These are phyloP conservation scores for Paramyrothecium roridum DNA, from an alignment of 2,329 filamentous ascomycete genomes.

Conservation along the genomic window DNA sequence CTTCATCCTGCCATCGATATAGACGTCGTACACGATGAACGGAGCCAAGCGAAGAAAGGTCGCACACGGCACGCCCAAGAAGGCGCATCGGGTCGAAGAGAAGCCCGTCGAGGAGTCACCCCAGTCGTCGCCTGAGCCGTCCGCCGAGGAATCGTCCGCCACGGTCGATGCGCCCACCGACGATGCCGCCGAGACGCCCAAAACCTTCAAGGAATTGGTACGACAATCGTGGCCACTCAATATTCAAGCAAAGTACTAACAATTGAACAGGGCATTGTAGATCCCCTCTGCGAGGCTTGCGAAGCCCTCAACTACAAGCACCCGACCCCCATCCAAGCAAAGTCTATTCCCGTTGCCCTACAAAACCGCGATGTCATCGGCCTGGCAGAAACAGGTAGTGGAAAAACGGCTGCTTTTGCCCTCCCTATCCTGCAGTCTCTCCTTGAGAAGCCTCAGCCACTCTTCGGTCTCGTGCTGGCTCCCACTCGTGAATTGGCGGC, in stretches of 20 bases:
- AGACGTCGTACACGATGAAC: constrained; percentile 22
- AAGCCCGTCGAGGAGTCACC: constrained; percentile 7
- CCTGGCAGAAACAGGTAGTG: constrained; percentile 89
- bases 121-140: constrained; percentile 12
- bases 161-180: constrained; percentile 29
- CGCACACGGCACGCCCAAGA: constrained; percentile 22
- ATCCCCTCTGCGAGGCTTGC: constrained; percentile 87
- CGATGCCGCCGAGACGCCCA: constrained; percentile 32
- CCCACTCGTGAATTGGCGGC: constrained; percentile 91
- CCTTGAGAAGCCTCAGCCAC: constrained; percentile 79
- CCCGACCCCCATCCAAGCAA: constrained; percentile 84
- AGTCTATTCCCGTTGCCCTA: constrained; percentile 79
- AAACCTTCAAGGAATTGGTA: constrained; percentile 66
- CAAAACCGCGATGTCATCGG: constrained; percentile 85
- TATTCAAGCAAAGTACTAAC: constrained; percentile 7
- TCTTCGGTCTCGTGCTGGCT: constrained; percentile 87
- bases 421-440: constrained; percentile 89
- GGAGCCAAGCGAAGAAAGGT: constrained; percentile 39
- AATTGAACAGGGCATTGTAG: constrained; percentile 66
- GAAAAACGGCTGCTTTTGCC: constrained; percentile 94
- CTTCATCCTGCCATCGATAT: no score
- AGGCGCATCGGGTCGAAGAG: constrained; percentile 10
- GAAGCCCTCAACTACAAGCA: constrained; percentile 74
- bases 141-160: constrained; percentile 28
- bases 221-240: constrained; percentile 4